phyloP scores from a whole-genome alignment of 2,329 filamentous ascomycete genomes.

The Cladosporium sp. region DNA sequence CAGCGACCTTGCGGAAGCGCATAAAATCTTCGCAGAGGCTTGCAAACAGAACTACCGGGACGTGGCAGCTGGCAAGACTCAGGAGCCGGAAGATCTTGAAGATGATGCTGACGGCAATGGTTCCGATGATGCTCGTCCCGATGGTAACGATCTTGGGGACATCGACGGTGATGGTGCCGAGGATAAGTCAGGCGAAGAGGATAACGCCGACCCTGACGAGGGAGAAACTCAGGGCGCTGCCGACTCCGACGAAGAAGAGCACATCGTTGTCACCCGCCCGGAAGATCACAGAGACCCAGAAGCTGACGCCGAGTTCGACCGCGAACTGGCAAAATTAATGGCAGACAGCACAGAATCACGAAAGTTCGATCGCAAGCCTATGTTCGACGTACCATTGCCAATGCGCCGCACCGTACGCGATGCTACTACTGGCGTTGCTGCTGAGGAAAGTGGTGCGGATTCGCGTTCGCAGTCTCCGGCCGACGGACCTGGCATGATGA shows the following conservation, averaged over 20 bases:
- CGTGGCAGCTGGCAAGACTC: constrained; percentile 62
- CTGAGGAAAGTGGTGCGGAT: constrained; percentile 39
- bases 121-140: constrained; percentile 65
- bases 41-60: constrained; percentile 84
- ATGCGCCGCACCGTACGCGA: constrained; percentile 68
- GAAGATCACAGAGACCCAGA: constrained; percentile 89
- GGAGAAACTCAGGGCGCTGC: constrained; percentile 48
- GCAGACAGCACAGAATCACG: constrained; percentile 91
- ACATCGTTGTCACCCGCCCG: constrained; percentile 84
- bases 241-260: constrained; percentile 72
- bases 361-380: constrained; percentile 89
- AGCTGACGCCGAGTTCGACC: constrained; percentile 93
- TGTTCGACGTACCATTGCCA: constrained; percentile 96
- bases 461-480: constrained; percentile 32
- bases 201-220: constrained; percentile 46
- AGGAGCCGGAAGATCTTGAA: constrained; percentile 63
- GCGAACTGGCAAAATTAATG: constrained; percentile 98
- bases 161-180: constrained; percentile 52
- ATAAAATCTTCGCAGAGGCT: constrained; percentile 77
- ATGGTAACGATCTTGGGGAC: constrained; percentile 58
- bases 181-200: constrained; percentile 51
- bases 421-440: constrained; percentile 31
- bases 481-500: constrained; percentile 64
- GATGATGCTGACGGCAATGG: constrained; percentile 37
- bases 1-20: constrained; percentile 74